Evolutionary conservation across 495 filamentous ascomycete species (phyloP), one percentile per base, ranked within the genome.

Genomic region (Xylaria longipes): DNA sequence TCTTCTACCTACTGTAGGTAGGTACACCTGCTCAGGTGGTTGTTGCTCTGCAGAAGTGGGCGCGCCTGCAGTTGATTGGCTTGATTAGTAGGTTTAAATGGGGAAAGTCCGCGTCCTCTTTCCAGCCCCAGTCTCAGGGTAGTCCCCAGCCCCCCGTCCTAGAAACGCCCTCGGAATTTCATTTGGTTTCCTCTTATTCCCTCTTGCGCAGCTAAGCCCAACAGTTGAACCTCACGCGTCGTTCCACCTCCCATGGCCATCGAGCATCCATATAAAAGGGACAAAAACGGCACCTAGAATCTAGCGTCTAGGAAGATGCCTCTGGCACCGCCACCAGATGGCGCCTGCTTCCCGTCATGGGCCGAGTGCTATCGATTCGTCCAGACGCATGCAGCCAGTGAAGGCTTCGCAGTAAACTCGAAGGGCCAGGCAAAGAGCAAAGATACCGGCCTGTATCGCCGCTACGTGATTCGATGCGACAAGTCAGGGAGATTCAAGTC

Each of bases 381-480:
- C 15, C 77, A 79, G 65, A 46, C 72, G 37, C 77, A 79, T 54
- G 77, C 77, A 15, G 77, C 77, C 0, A 60, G 71, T 43, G 73
- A 79, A 69, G 77, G 77, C 61, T 79, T 75, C 33, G 77, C 77
- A 41, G 70, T 79, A 31, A 74, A 75, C 14, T 70, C 75, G 65
- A 72, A 75, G 65, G 70, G 71, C n/a, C 76, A 79, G 15, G 72
- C 75, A 56, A 79, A 79, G 39, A 73, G 68, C 6, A 77, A 75
- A 58, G 69, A 72, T 41, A 75, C 77, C 27, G 77, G 77, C 1
- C 70, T 74, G 43, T 79, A 79, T 39, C 74, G 75, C 56, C 76
- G 77, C 71, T 75, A 77, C 39, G 57, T 75, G n/a, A 77, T 79
- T 50, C 75, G 75, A 29, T 79, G 77, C 65, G 77, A 79, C 67